A percentile compares a stretch with the other conserved stretches of the same genome.
Conservation (phyloP, 805 yeast genomes). For the Zygoascus biomembranicola region DNA sequence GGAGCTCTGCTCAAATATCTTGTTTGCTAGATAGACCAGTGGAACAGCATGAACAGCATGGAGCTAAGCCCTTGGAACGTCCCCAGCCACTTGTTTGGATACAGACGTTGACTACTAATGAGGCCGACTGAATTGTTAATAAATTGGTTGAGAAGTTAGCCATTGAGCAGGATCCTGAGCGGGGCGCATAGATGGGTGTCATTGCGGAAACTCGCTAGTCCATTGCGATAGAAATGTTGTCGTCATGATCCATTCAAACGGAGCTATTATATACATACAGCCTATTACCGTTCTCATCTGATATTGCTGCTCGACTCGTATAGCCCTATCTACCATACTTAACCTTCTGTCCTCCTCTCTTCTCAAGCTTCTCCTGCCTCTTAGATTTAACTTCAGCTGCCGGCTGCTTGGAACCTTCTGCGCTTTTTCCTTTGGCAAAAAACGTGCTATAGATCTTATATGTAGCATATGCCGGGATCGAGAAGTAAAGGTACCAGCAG, state of each 20-base stretch:
- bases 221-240: too few species aligned
- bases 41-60: too few species aligned
- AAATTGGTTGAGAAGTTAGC: too few species aligned
- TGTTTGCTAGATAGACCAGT: too few species aligned
- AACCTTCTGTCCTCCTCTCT: conserved; percentile 16
- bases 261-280: conserved; percentile 1
- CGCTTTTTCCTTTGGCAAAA: conserved; percentile 14
- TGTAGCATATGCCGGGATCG: conserved; percentile 45
- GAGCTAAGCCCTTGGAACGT: too few species aligned
- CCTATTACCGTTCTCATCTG: conserved; percentile 4
- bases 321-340: conserved; percentile 6
- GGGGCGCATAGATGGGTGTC: too few species aligned
- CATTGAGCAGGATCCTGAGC: too few species aligned
- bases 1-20: too few species aligned
- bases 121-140: too few species aligned
- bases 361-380: conserved; percentile 35
- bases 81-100: too few species aligned
- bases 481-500: conserved; percentile 49
- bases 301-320: neutral
- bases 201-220: too few species aligned
- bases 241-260: neutral
- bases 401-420: conserved; percentile 7
- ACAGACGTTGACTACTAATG: too few species aligned
- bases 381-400: conserved; percentile 24
- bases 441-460: conserved; percentile 40